Evolutionary conservation across 2,329 filamentous ascomycete species (phyloP), one percentile per base, ranked within the genome.

Genomic region (Diaporthe australafricana): DNA sequence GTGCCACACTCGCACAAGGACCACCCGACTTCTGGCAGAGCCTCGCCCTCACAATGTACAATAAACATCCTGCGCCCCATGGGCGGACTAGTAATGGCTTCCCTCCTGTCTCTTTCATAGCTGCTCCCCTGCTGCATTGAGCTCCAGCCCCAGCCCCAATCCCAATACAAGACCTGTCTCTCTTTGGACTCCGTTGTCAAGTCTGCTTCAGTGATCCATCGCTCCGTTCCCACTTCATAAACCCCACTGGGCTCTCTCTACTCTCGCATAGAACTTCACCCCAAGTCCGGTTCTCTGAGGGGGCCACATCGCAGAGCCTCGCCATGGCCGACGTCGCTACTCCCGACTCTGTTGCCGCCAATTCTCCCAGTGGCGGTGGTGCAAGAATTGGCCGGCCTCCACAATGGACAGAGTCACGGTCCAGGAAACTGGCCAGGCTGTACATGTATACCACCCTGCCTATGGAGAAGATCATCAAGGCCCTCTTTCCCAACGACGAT

Each of bases 391-490:
- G 89, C 17, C 86, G 89, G 17, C 89, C 88, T 2, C 85, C 87
- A 50, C 84, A 89, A 74, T 90, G 88, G 89, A 89, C 84, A 12
- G 78, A 83, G 17, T 85, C 86, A 2, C 84, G 86, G 6, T 84
- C 86, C 74, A 84, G 88, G 52, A 88, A 87, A 77, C 81, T 90
- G 70, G 83, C 86, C 9, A 83, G 88, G 9, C 84, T 90, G 9
- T 90, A 90, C 74, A 79, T 89, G 70, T 90, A 88, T 76, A 90
- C 88, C 0, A 87, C 82, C 0, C 81, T 90, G 6, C 84, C 85
- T 1, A 80, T 89, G 17, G 80, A 84, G 2, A 85, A 85, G 78
- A 89, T 89, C 17, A 82, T 90, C 71, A 83, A 86, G 73, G 82
- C 77, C 16, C 70, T 79, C 69, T 72, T 82, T 17, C 79, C 81